phyloP scores from a whole-genome alignment of 345 rosid species.

The Syzygium aqueum region DNA sequence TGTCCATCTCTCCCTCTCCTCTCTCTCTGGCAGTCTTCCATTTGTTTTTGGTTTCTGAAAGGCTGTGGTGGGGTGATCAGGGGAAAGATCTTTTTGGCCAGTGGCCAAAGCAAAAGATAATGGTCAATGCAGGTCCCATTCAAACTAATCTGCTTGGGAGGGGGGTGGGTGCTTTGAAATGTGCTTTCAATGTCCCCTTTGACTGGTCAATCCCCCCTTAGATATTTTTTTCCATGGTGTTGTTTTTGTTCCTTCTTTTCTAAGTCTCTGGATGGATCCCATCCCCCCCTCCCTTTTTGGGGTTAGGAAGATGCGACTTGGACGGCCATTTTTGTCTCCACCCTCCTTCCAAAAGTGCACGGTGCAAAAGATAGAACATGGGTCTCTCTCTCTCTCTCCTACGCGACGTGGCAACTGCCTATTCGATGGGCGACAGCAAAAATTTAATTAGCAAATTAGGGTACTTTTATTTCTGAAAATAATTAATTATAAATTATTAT shows the following conservation, averaged over 20 bases:
- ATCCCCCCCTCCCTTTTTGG: not conserved
- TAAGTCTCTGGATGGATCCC: not conserved
- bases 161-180: conserved; percentile 1
- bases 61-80: not conserved
- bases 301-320: not conserved
- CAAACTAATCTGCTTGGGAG: conserved; percentile 12
- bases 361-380: not conserved
- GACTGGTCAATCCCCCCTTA: conserved; percentile 29
- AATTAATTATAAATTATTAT: not conserved
- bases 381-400: not conserved
- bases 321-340: not conserved
- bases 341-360: not conserved
- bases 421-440: not conserved
- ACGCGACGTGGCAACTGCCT: not conserved
- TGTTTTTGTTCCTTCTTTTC: not conserved
- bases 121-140: conserved; percentile 23
- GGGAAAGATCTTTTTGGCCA: not conserved
- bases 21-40: not conserved
- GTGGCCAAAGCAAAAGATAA: conserved; percentile 2
- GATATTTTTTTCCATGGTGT: not conserved
- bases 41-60: not conserved
- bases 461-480: not conserved
- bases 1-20: not conserved
- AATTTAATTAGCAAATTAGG: not conserved
- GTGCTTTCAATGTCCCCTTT: conserved; percentile 18